A percentile compares a stretch with the other conserved stretches of the same genome.
Evolutionary conservation across 352 stramenopile species (phyloP).

Genomic region (Phytophthora pini): DNA sequence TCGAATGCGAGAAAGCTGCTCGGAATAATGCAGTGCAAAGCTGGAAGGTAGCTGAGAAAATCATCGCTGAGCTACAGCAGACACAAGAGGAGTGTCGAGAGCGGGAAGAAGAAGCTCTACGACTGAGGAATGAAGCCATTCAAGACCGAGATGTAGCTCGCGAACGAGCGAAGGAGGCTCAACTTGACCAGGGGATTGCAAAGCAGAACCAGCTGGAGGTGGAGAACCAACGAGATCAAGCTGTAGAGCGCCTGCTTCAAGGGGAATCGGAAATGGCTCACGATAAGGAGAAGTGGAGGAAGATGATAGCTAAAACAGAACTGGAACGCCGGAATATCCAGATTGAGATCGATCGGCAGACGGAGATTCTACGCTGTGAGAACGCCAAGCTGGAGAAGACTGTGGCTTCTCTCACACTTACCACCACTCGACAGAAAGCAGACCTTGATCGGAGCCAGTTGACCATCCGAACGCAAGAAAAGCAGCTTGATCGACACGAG

Average conservation of each 20-base stretch:
- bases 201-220: constrained; percentile 54
- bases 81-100: constrained; percentile 47
- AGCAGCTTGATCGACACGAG: constrained; percentile 30
- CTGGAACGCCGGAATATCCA: constrained; percentile 66
- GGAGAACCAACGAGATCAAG: constrained; percentile 49
- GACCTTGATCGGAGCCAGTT: constrained; percentile 37
- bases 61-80: constrained; percentile 50
- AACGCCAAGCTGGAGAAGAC: constrained; percentile 51
- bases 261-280: constrained; percentile 42
- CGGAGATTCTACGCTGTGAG: constrained; percentile 45
- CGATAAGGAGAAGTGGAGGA: constrained; percentile 55
- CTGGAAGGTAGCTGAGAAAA: constrained; percentile 53
- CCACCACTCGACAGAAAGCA: constrained; percentile 29
- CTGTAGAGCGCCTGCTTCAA: constrained; percentile 38
- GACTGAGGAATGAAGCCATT: constrained; percentile 55
- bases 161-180: constrained; percentile 43
- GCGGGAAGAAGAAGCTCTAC: constrained; percentile 58
- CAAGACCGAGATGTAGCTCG: constrained; percentile 53
- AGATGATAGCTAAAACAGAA: constrained; percentile 49
- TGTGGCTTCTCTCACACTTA: constrained; percentile 21
- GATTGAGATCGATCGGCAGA: constrained; percentile 67
- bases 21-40: constrained; percentile 56
- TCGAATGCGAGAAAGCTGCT: constrained; percentile 40
- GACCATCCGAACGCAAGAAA: constrained; percentile 34
- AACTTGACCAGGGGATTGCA: constrained; percentile 59